A percentile compares a stretch with the other conserved stretches of the same genome.
phyloP scores from a whole-genome alignment of 176 grass and related monocot genomes.

The Oryza brachyantha region DNA sequence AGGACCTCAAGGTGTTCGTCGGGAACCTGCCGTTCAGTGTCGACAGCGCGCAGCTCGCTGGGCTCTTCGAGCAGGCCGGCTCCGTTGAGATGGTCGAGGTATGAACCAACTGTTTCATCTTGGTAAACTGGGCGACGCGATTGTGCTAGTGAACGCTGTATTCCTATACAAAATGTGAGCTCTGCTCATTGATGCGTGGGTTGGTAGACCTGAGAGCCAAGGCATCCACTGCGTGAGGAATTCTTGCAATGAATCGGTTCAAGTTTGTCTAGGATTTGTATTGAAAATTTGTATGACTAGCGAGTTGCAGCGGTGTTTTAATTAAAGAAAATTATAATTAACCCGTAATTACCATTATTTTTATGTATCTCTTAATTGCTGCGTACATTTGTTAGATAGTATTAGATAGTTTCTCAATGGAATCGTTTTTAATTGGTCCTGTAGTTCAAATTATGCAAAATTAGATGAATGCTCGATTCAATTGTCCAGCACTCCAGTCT shows the following conservation, averaged over 20 bases:
- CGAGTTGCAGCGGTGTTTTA: too few species aligned
- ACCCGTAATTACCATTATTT: too few species aligned
- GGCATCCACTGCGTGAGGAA: not conserved
- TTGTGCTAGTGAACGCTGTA: not conserved
- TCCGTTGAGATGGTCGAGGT: conserved; percentile 98
- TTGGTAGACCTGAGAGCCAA: not conserved
- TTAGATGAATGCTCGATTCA: too few species aligned
- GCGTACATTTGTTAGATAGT: too few species aligned
- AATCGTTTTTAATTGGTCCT: too few species aligned
- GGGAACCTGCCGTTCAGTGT: conserved; percentile 91
- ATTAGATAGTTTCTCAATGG: too few species aligned
- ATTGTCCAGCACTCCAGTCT: not conserved
- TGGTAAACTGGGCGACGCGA: not conserved
- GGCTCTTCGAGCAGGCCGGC: conserved; percentile 75
- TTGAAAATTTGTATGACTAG: not conserved
- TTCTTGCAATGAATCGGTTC: not conserved
- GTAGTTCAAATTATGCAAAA: too few species aligned
- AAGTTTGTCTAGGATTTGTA: not conserved
- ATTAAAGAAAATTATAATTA: too few species aligned
- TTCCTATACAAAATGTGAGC: not conserved
- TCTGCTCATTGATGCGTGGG: not conserved
- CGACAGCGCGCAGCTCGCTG: conserved; percentile 89
- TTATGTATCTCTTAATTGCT: too few species aligned
- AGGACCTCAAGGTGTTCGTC: conserved; percentile 83
- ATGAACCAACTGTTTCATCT: not conserved